Conservation (phyloP, 768 basidiomycete genomes). For the Leucocoprinus leucothites region DNA sequence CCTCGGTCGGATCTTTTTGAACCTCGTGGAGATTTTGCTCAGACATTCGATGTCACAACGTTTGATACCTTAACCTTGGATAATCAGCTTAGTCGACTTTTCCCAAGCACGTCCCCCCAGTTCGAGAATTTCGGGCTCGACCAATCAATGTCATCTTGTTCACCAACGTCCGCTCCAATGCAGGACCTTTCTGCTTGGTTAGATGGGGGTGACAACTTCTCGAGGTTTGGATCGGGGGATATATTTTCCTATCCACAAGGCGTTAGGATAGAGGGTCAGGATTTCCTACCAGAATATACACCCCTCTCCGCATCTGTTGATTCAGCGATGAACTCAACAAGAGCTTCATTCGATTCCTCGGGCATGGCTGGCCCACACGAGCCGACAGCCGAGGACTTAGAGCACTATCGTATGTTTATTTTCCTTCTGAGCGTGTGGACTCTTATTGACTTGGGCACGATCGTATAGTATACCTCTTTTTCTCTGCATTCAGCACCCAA, state of each 20-base stretch:
- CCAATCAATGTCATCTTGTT: slow-evolving; percentile 27
- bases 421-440: slow-evolving; percentile 2
- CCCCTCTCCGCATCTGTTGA: slow-evolving; percentile 1
- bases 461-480: slow-evolving; percentile 48
- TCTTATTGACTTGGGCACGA: slow-evolving; percentile 6
- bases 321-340: neutral
- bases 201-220: slow-evolving; percentile 31
- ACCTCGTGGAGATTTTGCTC: slow-evolving; percentile 22
- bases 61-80: slow-evolving; percentile 28
- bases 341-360: slow-evolving; percentile 27
- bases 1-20: slow-evolving; percentile 38
- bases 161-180: slow-evolving; percentile 22
- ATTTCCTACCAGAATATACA: slow-evolving; percentile 17
- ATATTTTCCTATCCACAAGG: slow-evolving; percentile 16
- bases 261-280: slow-evolving; percentile 17
- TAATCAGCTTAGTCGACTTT: slow-evolving; percentile 31
- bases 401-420: slow-evolving; percentile 50
- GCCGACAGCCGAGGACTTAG: slow-evolving; percentile 44
- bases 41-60: slow-evolving; percentile 11
- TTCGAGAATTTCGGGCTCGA: slow-evolving; percentile 9
- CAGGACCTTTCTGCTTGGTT: slow-evolving; percentile 31
- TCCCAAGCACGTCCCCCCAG: slow-evolving; percentile 26
- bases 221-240: slow-evolving; percentile 27
- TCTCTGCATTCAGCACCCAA: slow-evolving; percentile 49
- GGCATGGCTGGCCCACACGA: slow-evolving; percentile 24